Evolutionary conservation across 352 stramenopile genomes (phyloP).

Genomic region (Globisporangium spiculum): DNA sequence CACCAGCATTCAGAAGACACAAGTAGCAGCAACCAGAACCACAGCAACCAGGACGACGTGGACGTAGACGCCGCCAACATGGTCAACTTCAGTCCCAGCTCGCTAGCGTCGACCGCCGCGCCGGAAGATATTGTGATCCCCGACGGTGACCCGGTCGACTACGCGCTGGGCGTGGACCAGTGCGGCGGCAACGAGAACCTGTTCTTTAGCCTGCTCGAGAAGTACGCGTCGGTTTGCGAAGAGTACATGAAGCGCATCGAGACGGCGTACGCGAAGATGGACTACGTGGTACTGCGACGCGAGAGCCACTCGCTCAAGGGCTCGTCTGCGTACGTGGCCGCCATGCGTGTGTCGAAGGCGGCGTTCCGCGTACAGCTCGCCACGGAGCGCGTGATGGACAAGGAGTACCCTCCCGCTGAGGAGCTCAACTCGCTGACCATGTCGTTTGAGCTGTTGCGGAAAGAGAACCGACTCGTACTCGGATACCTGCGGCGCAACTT

Average conservation of each 20-base stretch:
- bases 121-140: conserved; percentile 75
- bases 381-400: conserved; percentile 75
- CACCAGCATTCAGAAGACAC: background rate
- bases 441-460: conserved; percentile 57
- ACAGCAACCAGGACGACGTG: conserved; percentile 18
- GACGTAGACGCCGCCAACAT: conserved; percentile 26
- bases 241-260: conserved; percentile 80
- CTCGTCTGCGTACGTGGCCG: conserved; percentile 82
- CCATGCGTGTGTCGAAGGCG: conserved; percentile 79
- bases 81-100: conserved; percentile 33
- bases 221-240: conserved; percentile 69
- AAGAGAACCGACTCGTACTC: conserved; percentile 69
- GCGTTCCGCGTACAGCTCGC: conserved; percentile 78
- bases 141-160: conserved; percentile 77
- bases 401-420: conserved; percentile 27
- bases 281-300: conserved; percentile 65
- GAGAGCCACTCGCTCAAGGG: conserved; percentile 87
- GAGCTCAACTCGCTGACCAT: conserved; percentile 38
- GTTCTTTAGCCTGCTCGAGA: conserved; percentile 82
- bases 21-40: background rate
- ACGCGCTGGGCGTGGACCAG: conserved; percentile 74
- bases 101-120: conserved; percentile 41
- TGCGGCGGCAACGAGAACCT: conserved; percentile 78
- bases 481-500: conserved; percentile 85
- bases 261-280: conserved; percentile 38